phyloP scores from a whole-genome alignment of 805 yeast genomes.

The Saturnispora zaruensis region DNA sequence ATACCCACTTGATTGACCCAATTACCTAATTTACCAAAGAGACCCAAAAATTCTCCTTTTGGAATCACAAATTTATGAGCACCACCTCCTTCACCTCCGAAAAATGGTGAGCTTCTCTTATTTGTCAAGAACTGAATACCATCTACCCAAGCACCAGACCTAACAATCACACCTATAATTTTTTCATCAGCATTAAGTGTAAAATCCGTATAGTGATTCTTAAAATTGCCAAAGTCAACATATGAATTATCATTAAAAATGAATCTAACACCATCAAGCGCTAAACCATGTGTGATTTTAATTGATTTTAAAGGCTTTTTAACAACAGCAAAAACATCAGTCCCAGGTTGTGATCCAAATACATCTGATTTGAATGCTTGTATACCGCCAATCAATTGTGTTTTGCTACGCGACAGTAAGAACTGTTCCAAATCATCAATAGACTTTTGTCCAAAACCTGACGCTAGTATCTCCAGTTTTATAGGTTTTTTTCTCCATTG shows the following conservation, averaged over 20 bases:
- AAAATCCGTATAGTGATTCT: slow-evolving; percentile 46
- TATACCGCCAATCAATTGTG: slow-evolving; percentile 14
- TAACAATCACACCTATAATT: slow-evolving; percentile 49
- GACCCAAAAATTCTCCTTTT: slow-evolving; percentile 52
- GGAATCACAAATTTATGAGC: slow-evolving; percentile 57
- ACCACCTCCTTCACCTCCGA: slow-evolving; percentile 65
- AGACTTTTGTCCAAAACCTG: slow-evolving; percentile 51
- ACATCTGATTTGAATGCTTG: slow-evolving; percentile 17
- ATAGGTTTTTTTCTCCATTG: slow-evolving; percentile 31
- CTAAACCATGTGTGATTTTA: slow-evolving; percentile 63
- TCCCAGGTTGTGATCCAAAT: slow-evolving; percentile 21
- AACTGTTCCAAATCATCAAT: slow-evolving; percentile 41
- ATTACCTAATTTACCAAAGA: slow-evolving; percentile 56
- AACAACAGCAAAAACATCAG: slow-evolving; percentile 8
- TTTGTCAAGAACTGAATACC: slow-evolving; percentile 67
- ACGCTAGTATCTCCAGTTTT: slow-evolving; percentile 44
- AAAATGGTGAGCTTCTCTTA: slow-evolving; percentile 47
- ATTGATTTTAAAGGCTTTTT: slow-evolving; percentile 35
- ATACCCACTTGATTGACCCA: slow-evolving; percentile 78
- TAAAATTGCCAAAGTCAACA: slow-evolving; percentile 44
- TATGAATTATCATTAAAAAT: slow-evolving; percentile 24
- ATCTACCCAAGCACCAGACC: slow-evolving; percentile 87
- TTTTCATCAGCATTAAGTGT: slow-evolving; percentile 48
- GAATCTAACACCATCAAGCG: slow-evolving; percentile 75
- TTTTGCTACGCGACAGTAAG: slow-evolving; percentile 18